These are phyloP conservation scores for Coccomyxa subellipsoidea DNA, from an alignment of 163 green algal genomes.

Conservation along the genomic window DNA sequence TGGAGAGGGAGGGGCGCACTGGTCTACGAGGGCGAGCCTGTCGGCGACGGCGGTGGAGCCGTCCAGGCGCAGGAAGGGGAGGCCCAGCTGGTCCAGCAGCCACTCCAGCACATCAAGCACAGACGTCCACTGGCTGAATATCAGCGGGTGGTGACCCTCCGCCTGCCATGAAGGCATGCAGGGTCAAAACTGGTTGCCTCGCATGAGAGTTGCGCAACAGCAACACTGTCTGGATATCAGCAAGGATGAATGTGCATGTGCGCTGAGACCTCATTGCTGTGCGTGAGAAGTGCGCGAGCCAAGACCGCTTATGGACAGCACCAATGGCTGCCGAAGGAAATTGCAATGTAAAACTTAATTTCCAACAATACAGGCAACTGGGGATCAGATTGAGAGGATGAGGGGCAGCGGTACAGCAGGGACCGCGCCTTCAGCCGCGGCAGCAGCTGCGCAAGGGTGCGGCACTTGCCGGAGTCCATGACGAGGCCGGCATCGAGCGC, in stretches of 20 bases:
- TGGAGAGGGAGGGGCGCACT: slow-evolving; percentile 13
- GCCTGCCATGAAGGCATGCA: slow-evolving; percentile 5
- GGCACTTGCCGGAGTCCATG: slow-evolving; percentile 40
- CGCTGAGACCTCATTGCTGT: no score
- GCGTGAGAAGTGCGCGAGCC: no score
- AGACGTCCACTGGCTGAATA: slow-evolving; percentile 90
- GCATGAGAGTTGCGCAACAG: no score
- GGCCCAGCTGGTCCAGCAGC: slow-evolving; percentile 58
- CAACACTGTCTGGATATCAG: no score
- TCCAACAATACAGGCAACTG: no score
- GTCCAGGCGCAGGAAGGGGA: slow-evolving; percentile 83
- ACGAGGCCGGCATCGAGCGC: slow-evolving; percentile 34
- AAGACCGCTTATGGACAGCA: no score
- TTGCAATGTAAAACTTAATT: no score
- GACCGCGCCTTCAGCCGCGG: slow-evolving; percentile 45
- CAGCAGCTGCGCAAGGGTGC: slow-evolving; percentile 69
- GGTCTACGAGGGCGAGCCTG: slow-evolving; percentile 77
- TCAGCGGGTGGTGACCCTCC: slow-evolving; percentile 62
- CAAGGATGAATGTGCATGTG: no score
- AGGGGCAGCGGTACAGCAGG: background rate
- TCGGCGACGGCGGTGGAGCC: slow-evolving; percentile 78
- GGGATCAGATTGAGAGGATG: no score
- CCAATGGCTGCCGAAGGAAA: no score
- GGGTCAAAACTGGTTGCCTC: slow-evolving; percentile 1
- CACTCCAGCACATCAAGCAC: slow-evolving; percentile 86